A percentile compares a stretch with the other conserved stretches of the same genome.
Conservation (phyloP, 2,329 filamentous ascomycete species). For the Claviceps monticola region DNA sequence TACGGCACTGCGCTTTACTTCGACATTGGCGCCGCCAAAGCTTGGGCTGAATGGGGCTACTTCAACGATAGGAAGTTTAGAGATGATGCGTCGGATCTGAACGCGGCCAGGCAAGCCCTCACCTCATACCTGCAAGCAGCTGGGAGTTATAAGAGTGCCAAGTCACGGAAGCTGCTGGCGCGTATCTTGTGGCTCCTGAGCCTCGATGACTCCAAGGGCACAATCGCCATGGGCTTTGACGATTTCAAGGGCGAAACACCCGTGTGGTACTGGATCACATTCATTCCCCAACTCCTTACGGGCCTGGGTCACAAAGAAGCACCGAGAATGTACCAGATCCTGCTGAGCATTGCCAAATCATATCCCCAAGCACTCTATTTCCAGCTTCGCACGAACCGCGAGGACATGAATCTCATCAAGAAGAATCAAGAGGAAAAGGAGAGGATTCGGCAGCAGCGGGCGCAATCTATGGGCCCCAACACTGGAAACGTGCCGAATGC, state of each 20-base stretch:
- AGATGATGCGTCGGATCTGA: slow-evolving; percentile 68
- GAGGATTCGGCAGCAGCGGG: slow-evolving; percentile 38
- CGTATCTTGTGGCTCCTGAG: slow-evolving; percentile 92
- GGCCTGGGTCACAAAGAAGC: slow-evolving; percentile 88
- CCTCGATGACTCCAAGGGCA: slow-evolving; percentile 76
- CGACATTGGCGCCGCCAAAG: slow-evolving; percentile 88
- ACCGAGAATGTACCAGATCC: slow-evolving; percentile 67
- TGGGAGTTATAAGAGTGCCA: slow-evolving; percentile 91
- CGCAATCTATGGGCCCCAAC: slow-evolving; percentile 29
- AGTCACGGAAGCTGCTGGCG: slow-evolving; percentile 85
- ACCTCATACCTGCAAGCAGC: slow-evolving; percentile 95
- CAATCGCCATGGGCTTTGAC: slow-evolving; percentile 74
- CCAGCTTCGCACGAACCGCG: slow-evolving; percentile 79
- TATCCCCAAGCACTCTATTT: slow-evolving; percentile 96
- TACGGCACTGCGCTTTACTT: slow-evolving; percentile 94
- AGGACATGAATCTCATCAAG: slow-evolving; percentile 87
- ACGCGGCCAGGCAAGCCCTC: slow-evolving; percentile 76
- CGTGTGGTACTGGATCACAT: slow-evolving; percentile 99
- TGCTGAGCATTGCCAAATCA: slow-evolving; percentile 86
- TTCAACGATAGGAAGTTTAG: slow-evolving; percentile 97
- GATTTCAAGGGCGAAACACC: slow-evolving; percentile 96
- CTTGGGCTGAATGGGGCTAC: slow-evolving; percentile 98
- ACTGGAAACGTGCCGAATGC: slow-evolving; percentile 25
- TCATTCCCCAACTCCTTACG: slow-evolving; percentile 89
- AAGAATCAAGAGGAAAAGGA: slow-evolving; percentile 73